phyloP scores from a whole-genome alignment of 2,329 filamentous ascomycete species.

The Neurospora crassa region DNA sequence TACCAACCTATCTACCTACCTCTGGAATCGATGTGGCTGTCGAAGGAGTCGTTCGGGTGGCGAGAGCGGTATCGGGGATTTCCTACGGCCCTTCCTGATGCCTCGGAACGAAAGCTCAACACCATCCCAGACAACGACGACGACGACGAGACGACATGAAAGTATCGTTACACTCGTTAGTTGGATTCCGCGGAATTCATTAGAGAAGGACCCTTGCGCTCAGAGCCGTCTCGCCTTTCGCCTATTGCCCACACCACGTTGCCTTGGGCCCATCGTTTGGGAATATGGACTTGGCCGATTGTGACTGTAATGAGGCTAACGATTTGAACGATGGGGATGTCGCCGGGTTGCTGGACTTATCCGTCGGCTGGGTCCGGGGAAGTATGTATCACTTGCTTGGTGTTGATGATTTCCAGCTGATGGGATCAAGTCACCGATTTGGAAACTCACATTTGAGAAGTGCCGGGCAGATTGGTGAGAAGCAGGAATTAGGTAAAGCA shows the following conservation, averaged over 20 bases:
- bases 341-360: not conserved
- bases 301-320: no score
- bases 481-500: not conserved
- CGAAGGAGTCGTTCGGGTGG: not conserved
- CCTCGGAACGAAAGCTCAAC: not conserved
- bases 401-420: not conserved
- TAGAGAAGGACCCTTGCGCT: not conserved
- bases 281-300: no score
- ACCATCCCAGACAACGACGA: not conserved
- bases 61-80: not conserved
- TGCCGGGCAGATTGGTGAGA: not conserved
- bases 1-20: not conserved
- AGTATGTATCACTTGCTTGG: not conserved
- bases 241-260: no score
- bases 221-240: no score
- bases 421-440: not conserved
- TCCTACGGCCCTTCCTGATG: not conserved
- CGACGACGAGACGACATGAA: not conserved
- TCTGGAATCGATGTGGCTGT: not conserved
- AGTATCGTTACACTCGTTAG: not conserved
- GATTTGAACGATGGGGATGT: no score
- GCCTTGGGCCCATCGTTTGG: no score
- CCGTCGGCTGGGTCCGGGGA: not conserved
- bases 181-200: not conserved
- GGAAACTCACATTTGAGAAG: not conserved